A percentile compares a stretch with the other conserved stretches of the same genome.
Conservation (phyloP, 106 monocot genomes). For the Apostasia ramifera region DNA sequence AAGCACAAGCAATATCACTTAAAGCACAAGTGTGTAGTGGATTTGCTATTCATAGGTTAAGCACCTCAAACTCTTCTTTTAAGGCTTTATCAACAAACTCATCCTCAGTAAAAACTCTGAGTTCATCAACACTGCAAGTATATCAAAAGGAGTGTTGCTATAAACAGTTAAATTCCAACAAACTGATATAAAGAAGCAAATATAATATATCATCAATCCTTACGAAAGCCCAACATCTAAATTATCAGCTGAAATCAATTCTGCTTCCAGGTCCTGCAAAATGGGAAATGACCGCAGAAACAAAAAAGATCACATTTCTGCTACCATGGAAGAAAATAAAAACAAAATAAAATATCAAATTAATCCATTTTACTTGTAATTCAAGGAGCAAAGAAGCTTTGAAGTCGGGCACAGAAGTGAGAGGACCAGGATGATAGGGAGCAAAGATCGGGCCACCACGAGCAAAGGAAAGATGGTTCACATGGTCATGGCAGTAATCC, state of each 20-base stretch:
- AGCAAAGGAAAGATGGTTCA: constrained; percentile 34
- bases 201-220: not conserved
- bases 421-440: constrained; percentile 42
- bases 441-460: constrained; percentile 81
- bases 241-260: constrained; percentile 22
- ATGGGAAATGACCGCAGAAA: not conserved
- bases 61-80: constrained; percentile 46
- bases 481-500: constrained; percentile 9
- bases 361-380: constrained; percentile 17
- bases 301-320: not conserved
- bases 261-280: constrained; percentile 33
- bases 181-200: not conserved
- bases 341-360: not conserved
- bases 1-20: not conserved
- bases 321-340: not conserved
- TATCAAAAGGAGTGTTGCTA: not conserved
- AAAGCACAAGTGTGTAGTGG: too few relatives aligned
- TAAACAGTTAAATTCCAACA: not conserved
- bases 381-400: constrained; percentile 44
- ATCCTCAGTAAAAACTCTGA: constrained; percentile 74
- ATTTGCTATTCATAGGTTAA: not conserved
- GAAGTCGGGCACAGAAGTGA: constrained; percentile 55
- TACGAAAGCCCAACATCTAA: constrained; percentile 62
- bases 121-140: constrained; percentile 62
- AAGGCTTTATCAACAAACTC: constrained; percentile 81